Conservation (phyloP, 192 early-diverging fungal genomes). For the Mortierella alpina region DNA sequence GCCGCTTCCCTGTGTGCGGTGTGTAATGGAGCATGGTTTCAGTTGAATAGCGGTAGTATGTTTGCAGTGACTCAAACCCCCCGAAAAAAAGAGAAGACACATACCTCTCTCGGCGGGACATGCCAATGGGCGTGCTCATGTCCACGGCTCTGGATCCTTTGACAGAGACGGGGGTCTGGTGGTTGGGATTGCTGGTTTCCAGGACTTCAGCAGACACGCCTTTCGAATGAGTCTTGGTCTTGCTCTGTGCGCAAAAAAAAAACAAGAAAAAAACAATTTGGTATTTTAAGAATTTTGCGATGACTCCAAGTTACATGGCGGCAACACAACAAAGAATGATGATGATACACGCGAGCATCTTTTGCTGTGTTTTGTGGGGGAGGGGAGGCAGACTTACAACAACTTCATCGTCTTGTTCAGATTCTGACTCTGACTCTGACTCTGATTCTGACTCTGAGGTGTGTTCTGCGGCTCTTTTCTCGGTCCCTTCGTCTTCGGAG, state of each 20-base stretch:
- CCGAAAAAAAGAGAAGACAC: background rate
- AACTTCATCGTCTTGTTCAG: background rate
- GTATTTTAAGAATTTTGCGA: too few species aligned
- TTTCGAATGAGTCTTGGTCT: background rate
- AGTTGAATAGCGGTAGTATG: background rate
- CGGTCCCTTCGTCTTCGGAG: too few species aligned
- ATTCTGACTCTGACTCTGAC: background rate
- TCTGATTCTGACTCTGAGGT: background rate
- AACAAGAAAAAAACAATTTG: background rate
- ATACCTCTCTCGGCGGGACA: conserved; percentile 30
- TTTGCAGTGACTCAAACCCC: background rate
- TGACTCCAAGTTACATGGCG: too few species aligned
- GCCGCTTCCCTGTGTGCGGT: conserved; percentile 45
- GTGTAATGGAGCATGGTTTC: background rate
- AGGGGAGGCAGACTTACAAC: background rate
- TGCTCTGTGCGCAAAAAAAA: background rate
- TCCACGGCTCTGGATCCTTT: conserved; percentile 6
- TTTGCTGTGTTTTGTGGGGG: too few species aligned
- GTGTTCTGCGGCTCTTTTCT: too few species aligned
- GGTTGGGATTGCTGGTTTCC: conserved; percentile 22
- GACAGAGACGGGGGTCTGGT: background rate
- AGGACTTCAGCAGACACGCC: too few species aligned
- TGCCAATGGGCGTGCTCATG: conserved; percentile 17
- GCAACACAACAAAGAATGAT: too few species aligned
- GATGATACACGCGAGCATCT: too few species aligned